phyloP scores from a whole-genome alignment of 2,329 filamentous ascomycete genomes.

The Exophiala lecanii-corni region DNA sequence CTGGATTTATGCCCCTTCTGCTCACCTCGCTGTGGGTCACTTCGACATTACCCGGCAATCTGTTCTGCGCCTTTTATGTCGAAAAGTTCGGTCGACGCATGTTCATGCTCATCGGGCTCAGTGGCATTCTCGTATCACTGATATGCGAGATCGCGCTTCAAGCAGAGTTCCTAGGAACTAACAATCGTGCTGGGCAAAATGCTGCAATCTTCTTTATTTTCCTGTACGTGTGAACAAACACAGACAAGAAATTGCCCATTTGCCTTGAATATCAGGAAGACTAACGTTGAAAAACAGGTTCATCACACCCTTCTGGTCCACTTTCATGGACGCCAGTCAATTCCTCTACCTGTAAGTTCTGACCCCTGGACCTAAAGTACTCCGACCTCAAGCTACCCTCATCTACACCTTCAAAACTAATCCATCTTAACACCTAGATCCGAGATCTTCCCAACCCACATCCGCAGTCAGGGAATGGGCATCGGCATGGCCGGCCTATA shows the following conservation, averaged over 20 bases:
- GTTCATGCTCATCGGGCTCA: constrained; percentile 42
- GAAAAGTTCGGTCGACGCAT: constrained; percentile 37
- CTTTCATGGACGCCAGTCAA: constrained; percentile 43
- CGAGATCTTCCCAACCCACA: constrained; percentile 24
- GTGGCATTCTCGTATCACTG: constrained; percentile 38
- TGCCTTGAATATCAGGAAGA: background rate
- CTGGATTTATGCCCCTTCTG: constrained; percentile 39
- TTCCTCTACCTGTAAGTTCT: constrained; percentile 45
- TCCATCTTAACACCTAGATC: constrained; percentile 18
- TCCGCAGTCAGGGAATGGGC: constrained; percentile 24
- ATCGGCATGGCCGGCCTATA: constrained; percentile 29
- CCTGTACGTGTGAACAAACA: constrained; percentile 38
- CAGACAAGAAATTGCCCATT: too few relatives aligned
- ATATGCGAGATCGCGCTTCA: constrained; percentile 37
- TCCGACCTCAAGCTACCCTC: constrained; percentile 26
- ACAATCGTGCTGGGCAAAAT: constrained; percentile 32
- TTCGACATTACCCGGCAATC: constrained; percentile 37
- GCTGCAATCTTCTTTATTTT: constrained; percentile 41
- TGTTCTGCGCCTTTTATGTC: constrained; percentile 39
- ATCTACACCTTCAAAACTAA: constrained; percentile 26
- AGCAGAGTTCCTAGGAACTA: constrained; percentile 33
- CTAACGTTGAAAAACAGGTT: constrained; percentile 3
- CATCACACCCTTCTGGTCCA: constrained; percentile 21
- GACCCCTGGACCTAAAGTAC: too few relatives aligned
- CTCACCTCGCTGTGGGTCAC: constrained; percentile 43